Evolutionary conservation across 2,329 filamentous ascomycete genomes (phyloP), one percentile per base, ranked within the genome.

Genomic region (Truncatella angustata): DNA sequence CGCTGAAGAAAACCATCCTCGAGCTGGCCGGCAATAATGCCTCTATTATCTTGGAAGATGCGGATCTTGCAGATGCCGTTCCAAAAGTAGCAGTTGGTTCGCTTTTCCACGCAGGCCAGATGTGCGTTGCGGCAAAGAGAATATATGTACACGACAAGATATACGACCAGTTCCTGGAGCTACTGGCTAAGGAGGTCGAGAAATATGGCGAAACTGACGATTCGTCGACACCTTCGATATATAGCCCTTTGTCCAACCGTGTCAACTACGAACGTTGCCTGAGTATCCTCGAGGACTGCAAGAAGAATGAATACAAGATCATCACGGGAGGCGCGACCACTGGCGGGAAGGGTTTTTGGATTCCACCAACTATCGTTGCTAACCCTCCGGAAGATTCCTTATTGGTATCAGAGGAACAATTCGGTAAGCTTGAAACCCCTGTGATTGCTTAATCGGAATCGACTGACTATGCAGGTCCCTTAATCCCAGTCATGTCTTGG

Each of bases 221-320:
- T 21, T 54, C 52, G 9, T 39, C 48, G 3, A 58, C 60, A 12
- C 63, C 62, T 32, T 66, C 65, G 39, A 63, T 80, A 35, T 75
- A 83, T 51, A 80, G 82, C 1, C 86, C 86, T 0, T 67, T 88
- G 2, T 82, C 85, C 54, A 88, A 88, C 66, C 68, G 75, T 57
- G 79, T 83, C 76, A 86, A 88, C 65, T 88, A 77, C 61, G 79
- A 85, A 43, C 77, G 77, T 21, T 80, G 84, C 23, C 79, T 78
- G 59, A 65, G 71, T 11, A 77, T 85, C 54, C 75, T 87, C 49
- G 72, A 73, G 9, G 79, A 84, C 46, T 80, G 78, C 53, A 74
- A 77, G 59, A 71, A 73, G 55, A 76, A 79, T 34, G 78, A 79
- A 44, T 75, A 79, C 58, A 74, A 76, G 11, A 72, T 82, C 39